Conservation (phyloP, 306 rosid genomes). For the Abrus precatorius region DNA sequence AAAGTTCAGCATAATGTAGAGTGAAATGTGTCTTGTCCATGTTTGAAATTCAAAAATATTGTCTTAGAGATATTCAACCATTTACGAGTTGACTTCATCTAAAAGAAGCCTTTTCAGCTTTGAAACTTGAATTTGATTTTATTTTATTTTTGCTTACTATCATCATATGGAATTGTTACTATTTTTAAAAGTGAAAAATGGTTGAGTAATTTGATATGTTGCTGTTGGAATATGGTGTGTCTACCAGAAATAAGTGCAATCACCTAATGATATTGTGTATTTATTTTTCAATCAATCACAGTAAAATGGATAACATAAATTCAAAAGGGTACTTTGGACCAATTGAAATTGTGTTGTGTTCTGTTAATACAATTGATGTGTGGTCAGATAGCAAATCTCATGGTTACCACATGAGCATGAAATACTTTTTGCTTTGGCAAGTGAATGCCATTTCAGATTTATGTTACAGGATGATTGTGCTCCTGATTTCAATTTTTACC, state of each 20-base stretch:
- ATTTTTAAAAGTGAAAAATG: background rate
- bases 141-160: background rate
- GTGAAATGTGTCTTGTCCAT: background rate
- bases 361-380: constrained; percentile 12
- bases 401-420: background rate
- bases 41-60: background rate
- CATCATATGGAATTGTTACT: background rate
- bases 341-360: constrained; percentile 18
- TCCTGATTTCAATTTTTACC: background rate
- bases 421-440: background rate
- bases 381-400: constrained; percentile 16
- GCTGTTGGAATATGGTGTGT: constrained; percentile 13
- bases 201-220: constrained; percentile 13
- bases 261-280: background rate
- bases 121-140: background rate
- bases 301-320: constrained; percentile 27
- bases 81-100: background rate
- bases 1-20: background rate
- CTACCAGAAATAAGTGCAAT: background rate
- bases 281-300: constrained; percentile 19
- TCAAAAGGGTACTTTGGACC: constrained; percentile 21
- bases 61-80: background rate
- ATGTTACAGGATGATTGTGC: background rate
- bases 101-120: background rate
- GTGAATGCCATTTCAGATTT: background rate